These are phyloP conservation scores for Trebouxia sp. DNA, from an alignment of 139 green algal genomes.

Conservation along the genomic window DNA sequence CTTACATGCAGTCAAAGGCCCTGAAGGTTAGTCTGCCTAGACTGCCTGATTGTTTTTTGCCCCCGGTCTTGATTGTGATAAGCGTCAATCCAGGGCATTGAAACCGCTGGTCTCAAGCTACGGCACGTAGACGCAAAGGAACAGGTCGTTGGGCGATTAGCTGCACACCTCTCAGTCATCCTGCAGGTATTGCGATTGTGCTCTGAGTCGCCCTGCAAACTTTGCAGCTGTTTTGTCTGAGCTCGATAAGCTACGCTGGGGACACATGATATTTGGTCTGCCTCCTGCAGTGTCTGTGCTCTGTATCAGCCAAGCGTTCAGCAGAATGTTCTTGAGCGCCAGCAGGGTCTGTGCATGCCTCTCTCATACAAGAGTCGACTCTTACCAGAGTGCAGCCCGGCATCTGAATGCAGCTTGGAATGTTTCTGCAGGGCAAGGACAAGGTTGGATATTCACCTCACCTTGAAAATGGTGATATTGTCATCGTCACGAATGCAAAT, in stretches of 20 bases:
- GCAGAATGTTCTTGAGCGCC: no score
- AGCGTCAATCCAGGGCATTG: conserved; percentile 60
- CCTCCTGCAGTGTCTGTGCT: not conserved
- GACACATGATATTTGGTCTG: no score
- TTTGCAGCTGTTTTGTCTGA: not conserved
- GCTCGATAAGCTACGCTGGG: no score
- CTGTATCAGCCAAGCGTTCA: not conserved
- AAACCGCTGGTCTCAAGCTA: conserved; percentile 66
- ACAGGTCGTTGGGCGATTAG: conserved; percentile 83
- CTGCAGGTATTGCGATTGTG: conserved; percentile 38
- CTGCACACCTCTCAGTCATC: conserved; percentile 66
- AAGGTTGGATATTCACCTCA: conserved; percentile 80
- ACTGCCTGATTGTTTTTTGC: no score
- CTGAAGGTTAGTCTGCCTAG: no score
- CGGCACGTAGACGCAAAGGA: conserved; percentile 81
- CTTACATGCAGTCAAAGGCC: no score
- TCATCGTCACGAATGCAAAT: conserved; percentile 84
- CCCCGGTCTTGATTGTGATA: no score
- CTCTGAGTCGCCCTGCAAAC: not conserved
- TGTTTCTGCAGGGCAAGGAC: conserved; percentile 84
- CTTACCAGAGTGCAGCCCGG: no score
- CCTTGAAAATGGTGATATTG: conserved; percentile 78
- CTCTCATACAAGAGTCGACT: no score
- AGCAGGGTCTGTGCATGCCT: no score
- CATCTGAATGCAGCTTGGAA: no score